Evolutionary conservation across 2,329 filamentous ascomycete genomes (phyloP).

Genomic region (Fusarium concolor): DNA sequence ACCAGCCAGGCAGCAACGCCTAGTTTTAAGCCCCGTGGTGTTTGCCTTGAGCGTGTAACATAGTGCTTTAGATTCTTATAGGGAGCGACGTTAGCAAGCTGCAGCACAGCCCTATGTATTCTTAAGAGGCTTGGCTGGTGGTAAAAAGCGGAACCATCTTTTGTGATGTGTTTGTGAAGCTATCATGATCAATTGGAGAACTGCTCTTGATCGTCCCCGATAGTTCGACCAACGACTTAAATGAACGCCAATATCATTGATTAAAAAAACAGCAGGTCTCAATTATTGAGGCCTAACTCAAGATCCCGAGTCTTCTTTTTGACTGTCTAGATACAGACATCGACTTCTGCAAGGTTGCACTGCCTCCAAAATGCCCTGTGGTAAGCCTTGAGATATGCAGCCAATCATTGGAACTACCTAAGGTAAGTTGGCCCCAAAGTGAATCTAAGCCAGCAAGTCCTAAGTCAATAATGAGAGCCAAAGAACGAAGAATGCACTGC

Average conservation of each 20-base stretch:
- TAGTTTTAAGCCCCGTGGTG: background rate
- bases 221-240: background rate
- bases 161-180: background rate
- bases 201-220: background rate
- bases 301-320: background rate
- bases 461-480: too few species aligned
- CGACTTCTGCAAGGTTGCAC: background rate
- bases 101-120: constrained; percentile 14
- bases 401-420: constrained; percentile 1
- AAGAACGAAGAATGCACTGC: background rate
- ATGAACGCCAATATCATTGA: background rate
- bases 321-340: background rate
- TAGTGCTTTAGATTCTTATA: background rate
- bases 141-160: background rate
- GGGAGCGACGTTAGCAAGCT: background rate
- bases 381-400: constrained; percentile 13
- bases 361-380: constrained; percentile 14
- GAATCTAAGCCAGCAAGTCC: background rate
- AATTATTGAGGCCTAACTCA: too few species aligned
- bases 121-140: constrained; percentile 7
- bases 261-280: background rate
- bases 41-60: constrained; percentile 9
- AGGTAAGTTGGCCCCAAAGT: background rate
- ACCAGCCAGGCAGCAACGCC: constrained; percentile 31
- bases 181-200: background rate